phyloP scores from a whole-genome alignment of 371 early-diverging fungal species.

The Actinomortierella ambigua region DNA sequence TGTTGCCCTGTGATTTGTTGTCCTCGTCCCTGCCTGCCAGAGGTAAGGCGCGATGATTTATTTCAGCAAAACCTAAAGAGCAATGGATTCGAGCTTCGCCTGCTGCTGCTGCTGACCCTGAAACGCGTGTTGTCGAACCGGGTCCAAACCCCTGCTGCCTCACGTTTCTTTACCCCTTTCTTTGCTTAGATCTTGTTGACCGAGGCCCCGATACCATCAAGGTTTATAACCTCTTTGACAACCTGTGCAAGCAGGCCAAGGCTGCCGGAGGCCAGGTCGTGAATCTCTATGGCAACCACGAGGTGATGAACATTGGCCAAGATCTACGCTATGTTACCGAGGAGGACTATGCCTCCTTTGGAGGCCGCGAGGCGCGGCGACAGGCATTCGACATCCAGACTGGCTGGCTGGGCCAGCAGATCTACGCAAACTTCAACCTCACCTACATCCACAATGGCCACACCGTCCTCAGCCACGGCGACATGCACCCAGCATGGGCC shows the following conservation, averaged over 20 bases:
- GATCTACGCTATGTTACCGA: conserved; percentile 77
- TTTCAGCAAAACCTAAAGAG: no score
- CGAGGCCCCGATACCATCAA: conserved; percentile 74
- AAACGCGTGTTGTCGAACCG: no score
- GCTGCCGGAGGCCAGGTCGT: conserved; percentile 60
- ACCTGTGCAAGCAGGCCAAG: conserved; percentile 63
- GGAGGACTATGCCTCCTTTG: conserved; percentile 70
- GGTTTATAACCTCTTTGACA: conserved; percentile 64
- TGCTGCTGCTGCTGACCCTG: no score
- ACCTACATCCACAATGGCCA: conserved; percentile 62
- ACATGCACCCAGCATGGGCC: conserved; percentile 59
- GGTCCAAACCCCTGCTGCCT: no score
- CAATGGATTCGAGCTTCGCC: no score
- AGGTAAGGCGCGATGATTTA: no score
- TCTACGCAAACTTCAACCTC: conserved; percentile 57
- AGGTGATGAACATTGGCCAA: conserved; percentile 75
- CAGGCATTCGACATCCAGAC: conserved; percentile 57
- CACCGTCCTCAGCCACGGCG: conserved; percentile 81
- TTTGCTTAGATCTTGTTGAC: conserved; percentile 65
- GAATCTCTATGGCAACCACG: conserved; percentile 69
- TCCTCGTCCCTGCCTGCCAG: no score
- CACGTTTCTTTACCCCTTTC: not conserved
- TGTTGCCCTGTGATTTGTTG: no score
- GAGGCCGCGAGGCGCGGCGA: conserved; percentile 54
- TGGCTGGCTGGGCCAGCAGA: conserved; percentile 72